phyloP scores from a whole-genome alignment of 306 rosid species.

The Quercus agrifolia region DNA sequence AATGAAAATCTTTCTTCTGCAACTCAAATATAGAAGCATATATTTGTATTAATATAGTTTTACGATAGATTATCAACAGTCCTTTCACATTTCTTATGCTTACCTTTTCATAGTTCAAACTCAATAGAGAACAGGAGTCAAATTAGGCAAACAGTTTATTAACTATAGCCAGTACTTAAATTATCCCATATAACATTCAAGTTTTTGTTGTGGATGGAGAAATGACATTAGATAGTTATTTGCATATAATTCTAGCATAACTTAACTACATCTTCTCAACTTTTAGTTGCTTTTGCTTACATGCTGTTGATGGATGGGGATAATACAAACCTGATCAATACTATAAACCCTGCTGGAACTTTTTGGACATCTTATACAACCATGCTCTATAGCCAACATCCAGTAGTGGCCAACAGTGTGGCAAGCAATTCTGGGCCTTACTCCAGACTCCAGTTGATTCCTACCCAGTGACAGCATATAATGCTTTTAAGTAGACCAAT shows the following conservation, averaged over 20 bases:
- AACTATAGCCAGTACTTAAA: background rate
- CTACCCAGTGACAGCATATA: background rate
- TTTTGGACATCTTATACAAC: background rate
- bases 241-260: background rate
- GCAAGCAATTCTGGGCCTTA: background rate
- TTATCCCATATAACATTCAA: background rate
- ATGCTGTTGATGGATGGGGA: background rate
- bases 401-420: background rate
- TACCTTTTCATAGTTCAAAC: background rate
- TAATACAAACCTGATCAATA: background rate
- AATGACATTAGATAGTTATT: background rate
- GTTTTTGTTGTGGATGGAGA: background rate
- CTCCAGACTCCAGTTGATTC: background rate
- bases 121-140: background rate
- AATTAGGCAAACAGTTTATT: background rate
- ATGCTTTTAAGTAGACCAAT: background rate
- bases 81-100: slow-evolving; percentile 10
- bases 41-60: background rate
- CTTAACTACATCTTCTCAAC: background rate
- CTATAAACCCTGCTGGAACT: background rate
- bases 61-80: background rate
- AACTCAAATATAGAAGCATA: background rate
- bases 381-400: background rate
- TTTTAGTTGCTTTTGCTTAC: background rate
- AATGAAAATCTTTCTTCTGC: background rate